These are phyloP conservation scores for Hyaloperonospora arabidopsidis DNA, from an alignment of 352 stramenopile species.

Conservation along the genomic window DNA sequence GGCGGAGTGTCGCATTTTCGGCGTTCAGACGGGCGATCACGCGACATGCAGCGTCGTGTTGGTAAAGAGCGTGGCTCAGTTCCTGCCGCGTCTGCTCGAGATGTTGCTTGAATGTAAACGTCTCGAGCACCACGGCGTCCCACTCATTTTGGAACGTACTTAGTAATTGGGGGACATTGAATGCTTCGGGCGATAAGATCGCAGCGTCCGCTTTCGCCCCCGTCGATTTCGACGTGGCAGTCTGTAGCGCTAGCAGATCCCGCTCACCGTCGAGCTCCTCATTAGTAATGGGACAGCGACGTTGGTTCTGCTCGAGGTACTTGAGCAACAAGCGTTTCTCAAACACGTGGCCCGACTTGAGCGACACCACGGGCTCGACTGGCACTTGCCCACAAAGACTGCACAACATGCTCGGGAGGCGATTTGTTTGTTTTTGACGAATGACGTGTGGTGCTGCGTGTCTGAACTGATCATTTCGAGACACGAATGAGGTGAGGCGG, in stretches of 20 bases:
- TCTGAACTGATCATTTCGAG: no score
- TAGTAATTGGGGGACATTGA: conserved; percentile 60
- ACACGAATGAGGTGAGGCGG: no score
- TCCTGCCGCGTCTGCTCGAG: conserved; percentile 92
- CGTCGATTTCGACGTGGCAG: conserved; percentile 11
- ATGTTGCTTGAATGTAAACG: conserved; percentile 90
- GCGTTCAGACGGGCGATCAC: conserved; percentile 90
- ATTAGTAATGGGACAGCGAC: conserved; percentile 64
- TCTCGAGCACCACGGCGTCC: conserved; percentile 91
- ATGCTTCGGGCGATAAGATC: conserved; percentile 33
- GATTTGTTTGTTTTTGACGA: conserved; percentile 10
- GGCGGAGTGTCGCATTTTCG: conserved; percentile 55
- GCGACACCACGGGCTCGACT: conserved; percentile 68
- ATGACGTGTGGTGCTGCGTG: conserved; percentile 2
- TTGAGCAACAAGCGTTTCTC: conserved; percentile 83
- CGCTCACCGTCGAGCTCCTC: conserved; percentile 44
- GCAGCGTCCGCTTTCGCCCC: conserved; percentile 1
- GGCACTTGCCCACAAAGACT: conserved; percentile 78
- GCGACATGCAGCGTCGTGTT: conserved; percentile 93
- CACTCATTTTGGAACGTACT: conserved; percentile 88
- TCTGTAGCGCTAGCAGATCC: conserved; percentile 65
- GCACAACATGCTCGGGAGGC: conserved; percentile 49
- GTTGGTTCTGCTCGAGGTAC: conserved; percentile 65
- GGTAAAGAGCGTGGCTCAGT: conserved; percentile 91
- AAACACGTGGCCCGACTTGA: conserved; percentile 83